Evolutionary conservation across 257 asterid species (phyloP).

Genomic region (Dorcoceras hygrometricum): DNA sequence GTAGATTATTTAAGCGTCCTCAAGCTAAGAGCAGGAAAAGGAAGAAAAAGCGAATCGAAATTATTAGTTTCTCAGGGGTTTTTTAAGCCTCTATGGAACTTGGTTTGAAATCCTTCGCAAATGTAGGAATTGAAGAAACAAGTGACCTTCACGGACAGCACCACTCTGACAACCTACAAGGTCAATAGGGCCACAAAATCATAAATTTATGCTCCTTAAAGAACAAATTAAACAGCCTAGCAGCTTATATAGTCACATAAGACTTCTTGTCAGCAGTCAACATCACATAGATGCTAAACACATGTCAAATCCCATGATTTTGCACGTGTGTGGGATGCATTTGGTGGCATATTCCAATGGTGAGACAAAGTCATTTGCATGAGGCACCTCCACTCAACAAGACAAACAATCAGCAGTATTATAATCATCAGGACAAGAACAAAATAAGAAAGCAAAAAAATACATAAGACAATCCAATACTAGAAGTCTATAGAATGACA

Average conservation of each 20-base stretch:
- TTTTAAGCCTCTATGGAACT: conserved; percentile 3
- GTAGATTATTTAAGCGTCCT: conserved; percentile 11
- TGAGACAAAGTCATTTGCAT: neutral
- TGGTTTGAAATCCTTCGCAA: conserved; percentile 16
- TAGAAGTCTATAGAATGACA: neutral
- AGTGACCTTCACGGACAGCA: conserved; percentile 19
- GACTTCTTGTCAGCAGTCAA: neutral
- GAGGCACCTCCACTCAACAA: neutral
- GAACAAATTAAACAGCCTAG: neutral
- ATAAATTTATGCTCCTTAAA: conserved; percentile 4
- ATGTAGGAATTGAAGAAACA: neutral
- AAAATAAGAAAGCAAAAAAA: neutral
- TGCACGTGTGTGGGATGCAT: neutral
- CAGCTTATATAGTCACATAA: neutral
- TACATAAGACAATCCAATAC: neutral
- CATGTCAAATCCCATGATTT: neutral
- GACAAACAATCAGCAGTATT: neutral
- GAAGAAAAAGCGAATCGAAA: too few species aligned
- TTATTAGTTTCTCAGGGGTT: neutral
- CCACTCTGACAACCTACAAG: conserved; percentile 25
- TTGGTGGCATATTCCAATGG: neutral
- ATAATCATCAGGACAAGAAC: neutral
- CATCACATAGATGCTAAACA: neutral
- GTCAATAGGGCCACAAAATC: neutral
- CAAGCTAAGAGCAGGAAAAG: conserved; percentile 7